phyloP scores from a whole-genome alignment of 108 stramenopile genomes.

The Discostella pseudostelligera region DNA sequence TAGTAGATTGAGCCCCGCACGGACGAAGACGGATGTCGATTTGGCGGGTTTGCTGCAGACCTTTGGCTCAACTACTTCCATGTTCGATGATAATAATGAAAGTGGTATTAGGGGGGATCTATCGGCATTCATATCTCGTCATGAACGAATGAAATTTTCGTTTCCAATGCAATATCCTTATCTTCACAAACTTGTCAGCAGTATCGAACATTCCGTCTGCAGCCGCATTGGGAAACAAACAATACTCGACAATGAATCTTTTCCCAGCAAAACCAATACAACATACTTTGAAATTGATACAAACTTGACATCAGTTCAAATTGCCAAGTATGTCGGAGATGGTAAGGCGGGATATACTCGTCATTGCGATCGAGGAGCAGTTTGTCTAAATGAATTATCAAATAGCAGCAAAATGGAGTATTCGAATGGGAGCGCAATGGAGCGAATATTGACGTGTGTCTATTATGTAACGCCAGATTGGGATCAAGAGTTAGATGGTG shows the following conservation, averaged over 20 bases:
- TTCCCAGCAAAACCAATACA: slow-evolving; percentile 4
- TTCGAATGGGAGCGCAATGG: slow-evolving; percentile 2
- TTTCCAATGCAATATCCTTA: slow-evolving; percentile 45
- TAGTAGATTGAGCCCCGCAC: slow-evolving; percentile 13
- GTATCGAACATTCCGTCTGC: slow-evolving; percentile 34
- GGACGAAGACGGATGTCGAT: slow-evolving; percentile 30
- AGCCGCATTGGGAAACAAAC: not conserved
- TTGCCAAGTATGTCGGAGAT: slow-evolving; percentile 66
- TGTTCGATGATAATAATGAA: slow-evolving; percentile 6
- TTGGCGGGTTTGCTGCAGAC: slow-evolving; percentile 14
- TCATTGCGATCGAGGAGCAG: slow-evolving; percentile 60
- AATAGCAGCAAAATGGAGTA: not conserved
- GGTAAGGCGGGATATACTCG: slow-evolving; percentile 53
- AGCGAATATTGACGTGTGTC: slow-evolving; percentile 61
- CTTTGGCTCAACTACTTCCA: slow-evolving; percentile 9
- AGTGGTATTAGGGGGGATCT: slow-evolving; percentile 47
- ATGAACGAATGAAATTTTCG: slow-evolving; percentile 15
- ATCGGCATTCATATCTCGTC: slow-evolving; percentile 48
- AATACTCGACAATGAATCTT: not conserved
- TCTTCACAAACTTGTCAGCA: slow-evolving; percentile 37
- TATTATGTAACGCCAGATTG: slow-evolving; percentile 70
- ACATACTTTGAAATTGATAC: slow-evolving; percentile 34
- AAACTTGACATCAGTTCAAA: slow-evolving; percentile 57
- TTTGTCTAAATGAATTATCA: slow-evolving; percentile 18
- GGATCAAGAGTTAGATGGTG: slow-evolving; percentile 58